phyloP scores from a whole-genome alignment of 1,284 basidiomycete genomes.

The Apiotrichum akiyoshidainum region DNA sequence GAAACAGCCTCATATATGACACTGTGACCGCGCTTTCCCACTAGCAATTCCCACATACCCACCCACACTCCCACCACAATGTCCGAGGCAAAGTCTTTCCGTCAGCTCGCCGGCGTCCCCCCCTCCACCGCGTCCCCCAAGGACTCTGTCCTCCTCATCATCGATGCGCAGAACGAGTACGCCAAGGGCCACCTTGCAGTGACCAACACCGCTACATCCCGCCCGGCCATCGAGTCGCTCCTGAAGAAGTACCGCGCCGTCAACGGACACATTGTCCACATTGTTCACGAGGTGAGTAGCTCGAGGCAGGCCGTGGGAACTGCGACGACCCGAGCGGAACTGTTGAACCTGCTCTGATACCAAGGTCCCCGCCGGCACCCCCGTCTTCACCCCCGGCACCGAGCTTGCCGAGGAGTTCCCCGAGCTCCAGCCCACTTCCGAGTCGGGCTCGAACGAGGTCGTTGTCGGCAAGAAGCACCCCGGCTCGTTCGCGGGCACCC shows the following conservation, averaged over 20 bases:
- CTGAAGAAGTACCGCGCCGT: constrained; percentile 23
- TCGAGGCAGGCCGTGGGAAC: not conserved
- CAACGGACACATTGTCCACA: constrained; percentile 24
- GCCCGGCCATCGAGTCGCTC: constrained; percentile 20
- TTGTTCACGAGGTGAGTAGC: constrained; percentile 23
- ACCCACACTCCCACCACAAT: not conserved
- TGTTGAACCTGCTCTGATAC: not conserved
- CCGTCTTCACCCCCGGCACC: constrained; percentile 31
- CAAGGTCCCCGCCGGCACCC: constrained; percentile 24
- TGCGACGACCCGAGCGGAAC: not conserved
- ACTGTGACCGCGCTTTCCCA: not conserved
- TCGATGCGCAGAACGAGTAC: constrained; percentile 37
- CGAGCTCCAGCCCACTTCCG: constrained; percentile 19
- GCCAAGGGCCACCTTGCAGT: constrained; percentile 24
- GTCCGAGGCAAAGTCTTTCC: constrained; percentile 18
- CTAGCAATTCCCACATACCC: not conserved
- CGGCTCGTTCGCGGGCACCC: constrained; percentile 29
- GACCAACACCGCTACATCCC: constrained; percentile 21
- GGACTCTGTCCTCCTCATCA: constrained; percentile 31
- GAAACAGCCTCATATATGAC: too few relatives aligned
- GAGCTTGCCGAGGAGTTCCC: constrained; percentile 27
- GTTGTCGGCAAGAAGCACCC: constrained; percentile 26
- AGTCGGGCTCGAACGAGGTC: constrained; percentile 13
- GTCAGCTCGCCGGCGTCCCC: constrained; percentile 21
- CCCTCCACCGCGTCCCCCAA: constrained; percentile 18